These are phyloP conservation scores for Barnettozyma botsteinii DNA, from an alignment of 805 yeast genomes.

Conservation along the genomic window DNA sequence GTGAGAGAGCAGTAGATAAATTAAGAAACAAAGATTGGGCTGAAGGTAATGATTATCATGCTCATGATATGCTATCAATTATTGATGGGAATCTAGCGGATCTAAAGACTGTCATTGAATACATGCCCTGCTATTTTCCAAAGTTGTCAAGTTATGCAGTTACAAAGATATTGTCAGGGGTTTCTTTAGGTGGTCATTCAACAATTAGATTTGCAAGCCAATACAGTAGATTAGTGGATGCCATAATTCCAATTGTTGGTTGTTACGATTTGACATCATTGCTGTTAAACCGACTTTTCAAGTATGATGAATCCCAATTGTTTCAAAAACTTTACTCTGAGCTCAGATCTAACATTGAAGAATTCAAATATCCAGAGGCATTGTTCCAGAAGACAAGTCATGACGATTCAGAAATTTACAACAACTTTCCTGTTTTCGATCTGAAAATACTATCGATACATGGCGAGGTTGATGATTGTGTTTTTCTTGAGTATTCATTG, in stretches of 20 bases:
- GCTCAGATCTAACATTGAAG: background rate
- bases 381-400: conserved; percentile 10
- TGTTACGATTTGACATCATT: conserved; percentile 18
- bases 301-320: background rate
- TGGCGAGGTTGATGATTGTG: conserved; percentile 17
- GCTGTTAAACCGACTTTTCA: conserved; percentile 12
- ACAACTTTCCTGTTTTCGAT: conserved; percentile 8
- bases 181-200: conserved; percentile 24
- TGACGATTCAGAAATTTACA: conserved; percentile 14
- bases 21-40: conserved; percentile 12
- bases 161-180: conserved; percentile 14
- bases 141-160: conserved; percentile 2
- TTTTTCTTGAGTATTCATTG: conserved; percentile 10
- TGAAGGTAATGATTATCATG: conserved; percentile 17
- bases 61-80: conserved; percentile 15
- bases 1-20: conserved; percentile 10
- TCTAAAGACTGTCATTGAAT: conserved; percentile 16
- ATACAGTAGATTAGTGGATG: conserved; percentile 14
- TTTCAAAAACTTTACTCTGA: conserved; percentile 1
- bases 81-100: conserved; percentile 19
- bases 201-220: conserved; percentile 13
- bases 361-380: background rate
- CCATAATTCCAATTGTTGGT: conserved; percentile 20
- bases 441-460: conserved; percentile 18
- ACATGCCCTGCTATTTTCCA: conserved; percentile 13